Evolutionary conservation across 2,329 filamentous ascomycete genomes (phyloP).

Genomic region (Emydomyces testavorans): DNA sequence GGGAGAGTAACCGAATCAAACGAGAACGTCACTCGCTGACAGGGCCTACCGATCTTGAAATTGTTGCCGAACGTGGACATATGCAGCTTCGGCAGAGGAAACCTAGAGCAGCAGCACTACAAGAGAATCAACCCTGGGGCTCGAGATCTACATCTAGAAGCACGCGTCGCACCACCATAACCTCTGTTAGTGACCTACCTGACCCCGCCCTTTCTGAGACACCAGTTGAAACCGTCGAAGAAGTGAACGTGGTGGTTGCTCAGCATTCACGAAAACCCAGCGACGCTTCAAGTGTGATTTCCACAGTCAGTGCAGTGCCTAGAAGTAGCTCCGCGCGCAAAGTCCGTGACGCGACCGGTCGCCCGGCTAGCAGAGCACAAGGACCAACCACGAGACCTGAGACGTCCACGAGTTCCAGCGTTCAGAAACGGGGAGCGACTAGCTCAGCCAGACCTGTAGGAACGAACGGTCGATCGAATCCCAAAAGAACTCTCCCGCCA

Average conservation of each 20-base stretch:
- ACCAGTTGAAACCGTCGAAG: slow-evolving; percentile 11
- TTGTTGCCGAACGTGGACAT: slow-evolving; percentile 44
- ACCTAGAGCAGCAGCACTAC: slow-evolving; percentile 37
- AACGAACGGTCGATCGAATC: not conserved
- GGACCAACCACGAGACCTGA: not conserved
- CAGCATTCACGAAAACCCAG: slow-evolving; percentile 23
- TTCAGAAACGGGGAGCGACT: slow-evolving; percentile 1
- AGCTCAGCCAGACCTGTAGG: not conserved
- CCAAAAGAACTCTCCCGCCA: not conserved
- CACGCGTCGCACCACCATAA: slow-evolving; percentile 52
- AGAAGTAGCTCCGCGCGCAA: slow-evolving; percentile 6
- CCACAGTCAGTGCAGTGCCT: slow-evolving; percentile 16
- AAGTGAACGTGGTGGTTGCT: not conserved
- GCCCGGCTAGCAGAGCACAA: slow-evolving; percentile 1
- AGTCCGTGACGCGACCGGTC: slow-evolving; percentile 5
- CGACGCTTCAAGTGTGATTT: slow-evolving; percentile 22
- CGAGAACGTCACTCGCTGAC: slow-evolving; percentile 53
- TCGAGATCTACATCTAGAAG: slow-evolving; percentile 27
- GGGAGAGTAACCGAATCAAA: slow-evolving; percentile 51
- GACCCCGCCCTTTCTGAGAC: slow-evolving; percentile 18
- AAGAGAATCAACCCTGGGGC: slow-evolving; percentile 43
- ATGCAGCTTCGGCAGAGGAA: slow-evolving; percentile 67
- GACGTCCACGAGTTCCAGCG: not conserved
- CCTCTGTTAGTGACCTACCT: slow-evolving; percentile 40
- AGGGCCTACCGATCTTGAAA: slow-evolving; percentile 31